Evolutionary conservation across 106 monocot species (phyloP).

Genomic region (Posidonia australis): DNA sequence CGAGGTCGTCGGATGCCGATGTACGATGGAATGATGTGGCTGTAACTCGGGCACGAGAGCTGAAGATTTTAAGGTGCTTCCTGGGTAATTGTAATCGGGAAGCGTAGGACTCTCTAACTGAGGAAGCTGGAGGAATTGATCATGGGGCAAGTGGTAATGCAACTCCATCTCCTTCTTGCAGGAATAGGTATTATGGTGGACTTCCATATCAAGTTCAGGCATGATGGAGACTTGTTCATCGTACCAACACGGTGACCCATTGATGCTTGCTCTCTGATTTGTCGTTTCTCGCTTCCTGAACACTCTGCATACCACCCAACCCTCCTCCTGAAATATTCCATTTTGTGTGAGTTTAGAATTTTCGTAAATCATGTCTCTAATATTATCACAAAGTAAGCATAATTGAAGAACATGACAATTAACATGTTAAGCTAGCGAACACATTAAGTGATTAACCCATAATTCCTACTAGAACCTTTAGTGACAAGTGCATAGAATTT

Average conservation of each 20-base stretch:
- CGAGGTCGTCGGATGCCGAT: neutral
- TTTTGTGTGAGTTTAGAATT: too few species aligned
- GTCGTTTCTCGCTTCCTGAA: constrained; percentile 57
- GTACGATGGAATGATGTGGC: neutral
- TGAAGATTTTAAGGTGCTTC: too few species aligned
- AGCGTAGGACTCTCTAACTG: constrained; percentile 35
- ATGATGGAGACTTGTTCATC: constrained; percentile 38
- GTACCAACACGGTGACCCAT: constrained; percentile 42
- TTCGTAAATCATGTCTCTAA: too few species aligned
- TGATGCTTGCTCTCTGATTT: constrained; percentile 13
- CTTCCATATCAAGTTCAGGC: constrained; percentile 16
- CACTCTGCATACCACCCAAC: constrained; percentile 78
- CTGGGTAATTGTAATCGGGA: constrained; percentile 2
- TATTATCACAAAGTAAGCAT: too few species aligned
- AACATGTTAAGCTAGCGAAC: too few species aligned
- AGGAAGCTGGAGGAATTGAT: constrained; percentile 32
- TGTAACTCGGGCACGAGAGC: too few species aligned
- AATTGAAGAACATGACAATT: too few species aligned
- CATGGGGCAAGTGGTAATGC: constrained; percentile 14
- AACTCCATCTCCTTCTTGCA: constrained; percentile 22
- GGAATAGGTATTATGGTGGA: constrained; percentile 4
- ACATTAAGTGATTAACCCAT: too few species aligned
- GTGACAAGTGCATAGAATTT: too few species aligned
- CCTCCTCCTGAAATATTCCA: constrained; percentile 68
- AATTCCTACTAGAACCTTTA: too few species aligned